phyloP scores from a whole-genome alignment of 768 basidiomycete species.

The Hirschioporus abietinus region DNA sequence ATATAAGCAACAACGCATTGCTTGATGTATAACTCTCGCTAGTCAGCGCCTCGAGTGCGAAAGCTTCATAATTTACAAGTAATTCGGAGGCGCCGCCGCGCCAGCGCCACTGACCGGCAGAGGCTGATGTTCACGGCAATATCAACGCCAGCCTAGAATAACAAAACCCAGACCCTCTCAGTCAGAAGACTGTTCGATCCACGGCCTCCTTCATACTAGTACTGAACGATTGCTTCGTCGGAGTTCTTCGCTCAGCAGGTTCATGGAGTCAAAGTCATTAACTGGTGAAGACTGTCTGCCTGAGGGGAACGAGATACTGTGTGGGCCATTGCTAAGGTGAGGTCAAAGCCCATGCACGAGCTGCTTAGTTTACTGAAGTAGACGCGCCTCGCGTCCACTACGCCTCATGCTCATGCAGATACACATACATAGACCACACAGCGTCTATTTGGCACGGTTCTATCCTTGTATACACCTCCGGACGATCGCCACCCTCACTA shows the following conservation, averaged over 20 bases:
- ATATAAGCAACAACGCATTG: neutral
- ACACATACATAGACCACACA: slow-evolving; percentile 11
- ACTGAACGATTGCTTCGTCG: no score
- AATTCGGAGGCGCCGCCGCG: neutral
- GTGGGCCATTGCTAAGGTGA: slow-evolving; percentile 5
- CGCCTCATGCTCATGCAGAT: slow-evolving; percentile 6
- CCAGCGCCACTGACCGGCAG: neutral
- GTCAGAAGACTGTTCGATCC: neutral
- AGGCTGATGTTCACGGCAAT: neutral
- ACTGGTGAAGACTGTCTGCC: neutral
- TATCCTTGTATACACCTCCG: slow-evolving; percentile 7
- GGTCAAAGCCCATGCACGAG: neutral
- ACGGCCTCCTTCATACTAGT: neutral
- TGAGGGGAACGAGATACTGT: neutral
- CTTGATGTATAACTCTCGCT: neutral
- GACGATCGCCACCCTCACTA: neutral
- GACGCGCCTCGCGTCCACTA: neutral
- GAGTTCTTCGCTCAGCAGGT: neutral
- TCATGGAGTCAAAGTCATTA: neutral
- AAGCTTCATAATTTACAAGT: neutral
- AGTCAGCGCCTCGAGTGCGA: neutral
- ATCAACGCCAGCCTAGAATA: neutral
- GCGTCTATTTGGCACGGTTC: slow-evolving; percentile 12
- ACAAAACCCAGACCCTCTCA: neutral
- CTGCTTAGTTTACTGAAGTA: neutral